Evolutionary conservation across 306 rosid species (phyloP), one percentile per base, ranked within the genome.

Genomic region (Begonia loranthoides): DNA sequence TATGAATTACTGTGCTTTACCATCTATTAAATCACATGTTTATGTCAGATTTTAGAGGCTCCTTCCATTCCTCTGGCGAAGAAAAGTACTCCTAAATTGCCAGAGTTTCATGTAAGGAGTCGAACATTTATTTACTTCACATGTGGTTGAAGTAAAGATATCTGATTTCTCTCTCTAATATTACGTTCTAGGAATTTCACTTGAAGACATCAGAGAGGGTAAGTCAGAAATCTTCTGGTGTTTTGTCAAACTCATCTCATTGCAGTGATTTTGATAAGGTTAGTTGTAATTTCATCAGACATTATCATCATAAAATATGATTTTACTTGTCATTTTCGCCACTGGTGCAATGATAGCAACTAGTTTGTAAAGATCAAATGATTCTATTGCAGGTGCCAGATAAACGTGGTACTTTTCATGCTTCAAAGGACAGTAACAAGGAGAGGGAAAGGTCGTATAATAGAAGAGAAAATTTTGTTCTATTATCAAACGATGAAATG

Each of bases 171-270:
- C 21, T 17, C 62, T 17, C 13, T 9, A 28, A 4, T 7, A 28
- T 4, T 28, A 28, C 9, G 92, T 3, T 28, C 36, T n/a, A 43
- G 47, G 47, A 43, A 43, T 43, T 43, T 43, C 47, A 73, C 68
- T 79, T 86, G 51, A 92, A 79, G 80, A 86, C 94, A 15, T 69
- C 46, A 52, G 87, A 80, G 70, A 92, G 99, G 76, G 99, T 96
- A 56, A 75, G 64, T 80, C 96, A 83, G 50, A 79, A 80, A 58
- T 38, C 74, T 19, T 71, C 76, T 36, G 60, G 77, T 52, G 63
- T 79, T 70, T 70, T 87, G 52, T 73, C 82, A 53, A 74, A 81
- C 22, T 77, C 78, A 9, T 71, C 75, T 60, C 66, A 38, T 41
- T 73, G 73, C 70, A 73, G 54, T 54, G 75, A 74, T 22, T 65